Conservation (phyloP, 805 yeast genomes). For the Candida adriatica region DNA sequence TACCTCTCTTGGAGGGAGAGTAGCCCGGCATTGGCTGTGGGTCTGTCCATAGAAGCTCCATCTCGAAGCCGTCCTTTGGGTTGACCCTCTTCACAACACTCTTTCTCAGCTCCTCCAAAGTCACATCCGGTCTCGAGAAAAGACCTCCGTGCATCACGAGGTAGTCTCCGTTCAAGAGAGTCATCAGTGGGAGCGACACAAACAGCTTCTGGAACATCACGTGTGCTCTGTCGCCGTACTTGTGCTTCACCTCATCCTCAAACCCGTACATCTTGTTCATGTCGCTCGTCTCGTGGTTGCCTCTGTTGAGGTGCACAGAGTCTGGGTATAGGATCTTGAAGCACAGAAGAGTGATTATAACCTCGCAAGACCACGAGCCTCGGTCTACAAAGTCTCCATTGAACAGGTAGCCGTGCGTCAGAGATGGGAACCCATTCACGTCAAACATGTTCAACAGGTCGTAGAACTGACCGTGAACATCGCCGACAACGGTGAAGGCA, state of each 20-base stretch:
- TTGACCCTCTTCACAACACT: constrained; percentile 80
- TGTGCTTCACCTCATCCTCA: constrained; percentile 90
- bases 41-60: constrained; percentile 97
- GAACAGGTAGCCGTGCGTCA: constrained; percentile 68
- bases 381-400: constrained; percentile 98
- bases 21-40: constrained; percentile 79
- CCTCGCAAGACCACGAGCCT: constrained; percentile 98
- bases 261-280: constrained; percentile 97
- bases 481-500: constrained; percentile 86
- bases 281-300: constrained; percentile 94
- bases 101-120: constrained; percentile 65
- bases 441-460: constrained; percentile 80
- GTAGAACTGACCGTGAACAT: constrained; percentile 94
- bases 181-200: constrained; percentile 78
- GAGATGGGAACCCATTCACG: constrained; percentile 63
- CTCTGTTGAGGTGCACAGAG: constrained; percentile 73
- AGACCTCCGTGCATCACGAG: constrained; percentile 95
- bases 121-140: constrained; percentile 68
- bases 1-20: constrained; percentile 86
- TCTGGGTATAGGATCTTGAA: constrained; percentile 73
- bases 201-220: constrained; percentile 82
- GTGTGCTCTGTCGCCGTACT: constrained; percentile 75
- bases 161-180: constrained; percentile 70
- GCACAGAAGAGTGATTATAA: constrained; percentile 72
- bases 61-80: constrained; percentile 84